Evolutionary conservation across 2,329 filamentous ascomycete genomes (phyloP).

Genomic region (Aspergillus fructus): DNA sequence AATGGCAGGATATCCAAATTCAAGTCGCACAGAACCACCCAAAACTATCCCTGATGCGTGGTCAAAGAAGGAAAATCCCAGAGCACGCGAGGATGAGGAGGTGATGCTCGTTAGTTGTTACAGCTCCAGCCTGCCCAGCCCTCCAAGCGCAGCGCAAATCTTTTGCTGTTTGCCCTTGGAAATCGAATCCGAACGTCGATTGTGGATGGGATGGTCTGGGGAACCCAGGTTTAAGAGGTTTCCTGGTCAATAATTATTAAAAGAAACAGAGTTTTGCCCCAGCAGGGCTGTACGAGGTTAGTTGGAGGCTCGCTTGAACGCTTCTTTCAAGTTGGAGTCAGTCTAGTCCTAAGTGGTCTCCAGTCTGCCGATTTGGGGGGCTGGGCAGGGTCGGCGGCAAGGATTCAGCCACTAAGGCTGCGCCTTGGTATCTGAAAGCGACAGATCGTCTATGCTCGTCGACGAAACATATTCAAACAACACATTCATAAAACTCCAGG

Average conservation of each 20-base stretch:
- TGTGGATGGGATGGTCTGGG: neutral
- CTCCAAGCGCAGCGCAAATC: too few species aligned
- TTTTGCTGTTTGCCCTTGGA: neutral
- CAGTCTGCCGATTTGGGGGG: too few species aligned
- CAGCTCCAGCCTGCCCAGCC: neutral
- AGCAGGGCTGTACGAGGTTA: neutral
- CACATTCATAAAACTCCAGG: too few species aligned
- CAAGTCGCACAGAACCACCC: neutral
- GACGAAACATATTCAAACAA: too few species aligned
- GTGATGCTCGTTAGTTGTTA: too few species aligned
- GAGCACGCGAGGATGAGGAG: neutral
- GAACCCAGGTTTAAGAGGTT: neutral
- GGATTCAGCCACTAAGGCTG: too few species aligned
- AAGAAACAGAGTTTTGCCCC: neutral
- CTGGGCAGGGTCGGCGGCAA: too few species aligned
- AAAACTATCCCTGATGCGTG: neutral
- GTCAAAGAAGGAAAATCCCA: neutral
- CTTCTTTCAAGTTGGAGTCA: too few species aligned
- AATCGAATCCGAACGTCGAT: neutral
- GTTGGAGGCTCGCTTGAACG: too few species aligned
- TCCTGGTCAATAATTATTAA: neutral
- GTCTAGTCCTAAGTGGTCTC: too few species aligned
- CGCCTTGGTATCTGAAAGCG: too few species aligned
- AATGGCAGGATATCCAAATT: neutral
- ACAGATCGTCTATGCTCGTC: too few species aligned